Percentiles rank a stretch among this genome's conserved stretches.
phyloP scores from a whole-genome alignment of 495 filamentous ascomycete species.

The Lindgomyces ingoldianus region DNA sequence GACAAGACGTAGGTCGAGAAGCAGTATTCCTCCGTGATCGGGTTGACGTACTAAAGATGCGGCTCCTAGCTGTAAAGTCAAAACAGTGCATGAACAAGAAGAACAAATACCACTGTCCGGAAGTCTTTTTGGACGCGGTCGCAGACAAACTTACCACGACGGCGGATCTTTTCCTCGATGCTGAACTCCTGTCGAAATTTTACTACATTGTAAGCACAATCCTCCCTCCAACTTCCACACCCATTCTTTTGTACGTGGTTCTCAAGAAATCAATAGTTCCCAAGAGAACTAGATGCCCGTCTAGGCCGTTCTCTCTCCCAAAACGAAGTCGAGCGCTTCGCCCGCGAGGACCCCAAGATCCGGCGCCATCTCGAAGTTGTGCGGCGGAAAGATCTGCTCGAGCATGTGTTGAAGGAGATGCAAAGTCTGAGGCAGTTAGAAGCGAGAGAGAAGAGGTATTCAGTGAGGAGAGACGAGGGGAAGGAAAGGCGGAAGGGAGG shows the following conservation, averaged over 20 bases:
- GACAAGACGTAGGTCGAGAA: conserved; percentile 67
- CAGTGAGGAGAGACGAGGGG: conserved; percentile 15
- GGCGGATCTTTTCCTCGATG: conserved; percentile 95
- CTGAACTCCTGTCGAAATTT: conserved; percentile 94
- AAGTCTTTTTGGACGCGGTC: conserved; percentile 95
- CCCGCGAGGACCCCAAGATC: conserved; percentile 87
- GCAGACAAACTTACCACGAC: conserved; percentile 93
- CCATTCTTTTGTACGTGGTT: too few relatives aligned
- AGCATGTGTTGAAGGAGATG: conserved; percentile 91
- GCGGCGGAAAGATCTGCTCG: conserved; percentile 84
- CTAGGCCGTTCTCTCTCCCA: conserved; percentile 80
- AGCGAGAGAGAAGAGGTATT: conserved; percentile 43
- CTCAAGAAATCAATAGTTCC: conserved; percentile 71
- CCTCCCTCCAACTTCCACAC: too few relatives aligned
- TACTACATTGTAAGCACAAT: conserved; percentile 67
- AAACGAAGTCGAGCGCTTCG: conserved; percentile 83
- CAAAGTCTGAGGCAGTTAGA: conserved; percentile 81
- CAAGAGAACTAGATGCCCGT: conserved; percentile 81
- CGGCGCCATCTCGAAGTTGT: conserved; percentile 88
- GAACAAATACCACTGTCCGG: conserved; percentile 96
- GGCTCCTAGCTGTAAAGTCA: conserved; percentile 78
- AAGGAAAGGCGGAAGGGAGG: conserved; percentile 36
- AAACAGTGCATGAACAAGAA: conserved; percentile 78
- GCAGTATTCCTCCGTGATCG: conserved; percentile 91
- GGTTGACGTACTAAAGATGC: conserved; percentile 84